Percentiles rank a stretch among this genome's conserved stretches.
Conservation (phyloP, 2,329 filamentous ascomycete genomes). For the Sclerotinia nivalis region DNA sequence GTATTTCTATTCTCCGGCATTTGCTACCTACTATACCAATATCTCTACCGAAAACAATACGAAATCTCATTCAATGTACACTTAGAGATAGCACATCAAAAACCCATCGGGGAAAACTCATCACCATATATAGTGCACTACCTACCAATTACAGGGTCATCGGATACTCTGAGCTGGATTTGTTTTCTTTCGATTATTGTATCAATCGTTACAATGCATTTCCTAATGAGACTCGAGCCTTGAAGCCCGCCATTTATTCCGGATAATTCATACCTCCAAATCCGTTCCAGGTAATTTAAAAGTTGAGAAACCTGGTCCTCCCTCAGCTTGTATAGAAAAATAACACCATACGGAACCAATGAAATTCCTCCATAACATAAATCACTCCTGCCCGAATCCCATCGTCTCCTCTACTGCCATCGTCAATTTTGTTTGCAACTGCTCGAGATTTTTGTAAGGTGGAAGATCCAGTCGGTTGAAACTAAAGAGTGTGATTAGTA, state of each 20-base stretch:
- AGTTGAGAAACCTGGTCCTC: conserved; percentile 14
- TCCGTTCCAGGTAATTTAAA: conserved; percentile 18
- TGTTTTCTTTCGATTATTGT: conserved; percentile 18
- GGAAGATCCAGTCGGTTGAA: conserved; percentile 97
- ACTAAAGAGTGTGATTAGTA: conserved; percentile 49
- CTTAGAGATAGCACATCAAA: background rate
- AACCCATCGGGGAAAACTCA: background rate
- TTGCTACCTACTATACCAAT: background rate
- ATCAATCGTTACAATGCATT: conserved; percentile 21
- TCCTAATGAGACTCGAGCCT: background rate
- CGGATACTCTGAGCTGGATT: conserved; percentile 8
- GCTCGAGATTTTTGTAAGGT: conserved; percentile 85
- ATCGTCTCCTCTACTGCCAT: conserved; percentile 99
- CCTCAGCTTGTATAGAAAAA: conserved; percentile 30
- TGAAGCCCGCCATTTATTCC: conserved; percentile 3
- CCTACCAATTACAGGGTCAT: conserved; percentile 8
- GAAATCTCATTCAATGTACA: background rate
- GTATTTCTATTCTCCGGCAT: background rate
- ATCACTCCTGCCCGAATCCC: conserved; percentile 93
- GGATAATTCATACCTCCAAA: conserved; percentile 12
- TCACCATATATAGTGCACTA: background rate
- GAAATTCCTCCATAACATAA: conserved; percentile 28
- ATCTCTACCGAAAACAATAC: too few relatives aligned
- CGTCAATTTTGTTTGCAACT: conserved; percentile 83
- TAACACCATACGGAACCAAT: conserved; percentile 32